phyloP scores from a whole-genome alignment of 2,329 filamentous ascomycete genomes.

The Penicillium frequentans region DNA sequence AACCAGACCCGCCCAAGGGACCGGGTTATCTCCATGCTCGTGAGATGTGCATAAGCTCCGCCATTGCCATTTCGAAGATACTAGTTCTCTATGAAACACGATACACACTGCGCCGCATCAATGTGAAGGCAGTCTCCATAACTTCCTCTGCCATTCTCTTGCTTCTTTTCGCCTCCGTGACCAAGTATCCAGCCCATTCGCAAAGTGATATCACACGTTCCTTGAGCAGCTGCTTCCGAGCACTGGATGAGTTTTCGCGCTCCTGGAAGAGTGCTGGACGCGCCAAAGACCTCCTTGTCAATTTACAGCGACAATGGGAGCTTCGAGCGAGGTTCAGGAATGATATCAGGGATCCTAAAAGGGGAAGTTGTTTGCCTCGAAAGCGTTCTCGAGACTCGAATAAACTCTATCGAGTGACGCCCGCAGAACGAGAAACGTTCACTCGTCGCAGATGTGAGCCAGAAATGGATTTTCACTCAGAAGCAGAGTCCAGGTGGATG shows the following conservation, averaged over 20 bases:
- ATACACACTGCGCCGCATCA: constrained; percentile 16
- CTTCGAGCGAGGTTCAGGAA: background rate
- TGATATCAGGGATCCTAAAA: background rate
- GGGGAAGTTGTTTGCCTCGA: background rate
- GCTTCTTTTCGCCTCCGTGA: constrained; percentile 16
- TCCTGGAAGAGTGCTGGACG: constrained; percentile 16
- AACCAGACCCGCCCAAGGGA: constrained; percentile 29
- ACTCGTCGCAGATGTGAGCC: too few relatives aligned
- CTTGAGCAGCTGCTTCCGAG: constrained; percentile 13
- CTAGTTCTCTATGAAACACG: constrained; percentile 11
- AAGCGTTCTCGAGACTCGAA: background rate
- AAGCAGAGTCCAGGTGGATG: too few relatives aligned
- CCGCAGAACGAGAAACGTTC: too few relatives aligned
- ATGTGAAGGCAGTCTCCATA: constrained; percentile 18
- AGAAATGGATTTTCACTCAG: too few relatives aligned
- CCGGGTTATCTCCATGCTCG: constrained; percentile 12
- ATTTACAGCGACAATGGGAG: constrained; percentile 14
- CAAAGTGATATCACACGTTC: constrained; percentile 5
- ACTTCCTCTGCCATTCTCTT: constrained; percentile 17
- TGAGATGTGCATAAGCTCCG: constrained; percentile 19
- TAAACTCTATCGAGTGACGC: background rate
- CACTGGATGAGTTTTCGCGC: constrained; percentile 16
- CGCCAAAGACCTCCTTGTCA: constrained; percentile 12
- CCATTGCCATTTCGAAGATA: constrained; percentile 16
- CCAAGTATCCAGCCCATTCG: constrained; percentile 2